phyloP scores from a whole-genome alignment of 768 basidiomycete genomes.

The Lanmaoa pseudosensibilis region DNA sequence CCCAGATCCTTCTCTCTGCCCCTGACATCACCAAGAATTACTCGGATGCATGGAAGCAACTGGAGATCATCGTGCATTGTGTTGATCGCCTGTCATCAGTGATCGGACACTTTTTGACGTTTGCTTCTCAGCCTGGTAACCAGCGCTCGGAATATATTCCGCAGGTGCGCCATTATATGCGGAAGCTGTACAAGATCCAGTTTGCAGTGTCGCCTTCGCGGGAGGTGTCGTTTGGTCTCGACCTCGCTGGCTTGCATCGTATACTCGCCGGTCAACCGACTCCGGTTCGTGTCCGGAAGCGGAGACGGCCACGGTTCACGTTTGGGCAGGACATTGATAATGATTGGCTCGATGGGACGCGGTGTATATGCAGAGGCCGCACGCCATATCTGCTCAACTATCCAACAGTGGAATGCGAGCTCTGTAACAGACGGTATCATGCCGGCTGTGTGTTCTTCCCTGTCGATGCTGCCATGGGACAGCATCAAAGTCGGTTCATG shows the following conservation, averaged over 20 bases:
- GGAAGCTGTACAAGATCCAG: conserved; percentile 85
- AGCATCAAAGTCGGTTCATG: conserved; percentile 45
- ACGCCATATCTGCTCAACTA: conserved; percentile 59
- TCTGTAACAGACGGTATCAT: conserved; percentile 68
- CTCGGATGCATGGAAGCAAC: conserved; percentile 75
- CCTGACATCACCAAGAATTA: conserved; percentile 78
- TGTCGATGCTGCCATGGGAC: conserved; percentile 38
- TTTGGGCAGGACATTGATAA: conserved; percentile 77
- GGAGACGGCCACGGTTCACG: conserved; percentile 58
- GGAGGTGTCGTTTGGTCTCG: conserved; percentile 79
- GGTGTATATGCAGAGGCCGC: conserved; percentile 78
- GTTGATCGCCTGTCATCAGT: conserved; percentile 71
- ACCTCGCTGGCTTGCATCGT: conserved; percentile 80
- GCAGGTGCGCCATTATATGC: conserved; percentile 88
- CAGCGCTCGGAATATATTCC: conserved; percentile 76
- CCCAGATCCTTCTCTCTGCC: conserved; percentile 66
- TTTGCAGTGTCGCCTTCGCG: conserved; percentile 83
- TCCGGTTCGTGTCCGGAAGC: conserved; percentile 51
- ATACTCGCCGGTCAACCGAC: conserved; percentile 69
- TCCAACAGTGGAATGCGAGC: conserved; percentile 65
- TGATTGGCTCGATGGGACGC: conserved; percentile 73
- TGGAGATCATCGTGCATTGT: conserved; percentile 78
- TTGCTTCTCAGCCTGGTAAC: conserved; percentile 64
- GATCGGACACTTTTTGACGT: conserved; percentile 80
- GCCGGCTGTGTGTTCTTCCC: conserved; percentile 75